Evolutionary conservation across 306 rosid species (phyloP).

Genomic region (Ammopiptanthus mongolicus): DNA sequence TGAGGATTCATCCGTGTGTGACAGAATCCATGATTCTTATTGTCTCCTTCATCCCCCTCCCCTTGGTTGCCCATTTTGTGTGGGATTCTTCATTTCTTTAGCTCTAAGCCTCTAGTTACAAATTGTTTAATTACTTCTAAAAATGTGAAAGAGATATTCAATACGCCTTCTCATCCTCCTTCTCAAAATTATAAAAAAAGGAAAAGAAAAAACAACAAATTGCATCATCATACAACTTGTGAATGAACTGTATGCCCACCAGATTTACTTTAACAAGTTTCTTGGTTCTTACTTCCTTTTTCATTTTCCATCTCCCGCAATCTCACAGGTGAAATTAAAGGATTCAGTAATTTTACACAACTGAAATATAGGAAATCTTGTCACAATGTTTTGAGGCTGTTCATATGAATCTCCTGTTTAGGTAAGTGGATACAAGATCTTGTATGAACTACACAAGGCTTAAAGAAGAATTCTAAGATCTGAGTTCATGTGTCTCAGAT

Average conservation of each 20-base stretch:
- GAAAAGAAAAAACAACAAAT: not conserved
- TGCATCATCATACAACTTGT: slow-evolving; percentile 4
- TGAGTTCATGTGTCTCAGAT: not conserved
- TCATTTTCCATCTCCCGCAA: not conserved
- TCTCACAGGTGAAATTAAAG: not conserved
- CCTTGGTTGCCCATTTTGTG: not conserved
- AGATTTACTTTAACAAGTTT: not conserved
- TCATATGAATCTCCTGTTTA: not conserved
- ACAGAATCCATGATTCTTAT: not conserved
- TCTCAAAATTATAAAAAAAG: not conserved
- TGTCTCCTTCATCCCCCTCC: not conserved
- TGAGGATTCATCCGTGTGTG: not conserved
- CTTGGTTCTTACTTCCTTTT: not conserved
- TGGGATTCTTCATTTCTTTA: not conserved
- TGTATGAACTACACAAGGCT: not conserved
- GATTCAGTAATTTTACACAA: not conserved
- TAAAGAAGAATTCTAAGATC: not conserved
- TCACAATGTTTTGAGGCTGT: not conserved
- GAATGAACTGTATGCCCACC: not conserved
- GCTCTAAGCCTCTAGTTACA: not conserved
- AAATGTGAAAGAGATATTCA: not conserved
- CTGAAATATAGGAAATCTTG: not conserved
- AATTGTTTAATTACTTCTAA: not conserved
- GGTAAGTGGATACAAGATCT: not conserved
- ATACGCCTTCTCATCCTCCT: not conserved